Evolutionary conservation across 1,284 basidiomycete genomes (phyloP), one percentile per base, ranked within the genome.

Genomic region (Cystobasidium slooffiae): DNA sequence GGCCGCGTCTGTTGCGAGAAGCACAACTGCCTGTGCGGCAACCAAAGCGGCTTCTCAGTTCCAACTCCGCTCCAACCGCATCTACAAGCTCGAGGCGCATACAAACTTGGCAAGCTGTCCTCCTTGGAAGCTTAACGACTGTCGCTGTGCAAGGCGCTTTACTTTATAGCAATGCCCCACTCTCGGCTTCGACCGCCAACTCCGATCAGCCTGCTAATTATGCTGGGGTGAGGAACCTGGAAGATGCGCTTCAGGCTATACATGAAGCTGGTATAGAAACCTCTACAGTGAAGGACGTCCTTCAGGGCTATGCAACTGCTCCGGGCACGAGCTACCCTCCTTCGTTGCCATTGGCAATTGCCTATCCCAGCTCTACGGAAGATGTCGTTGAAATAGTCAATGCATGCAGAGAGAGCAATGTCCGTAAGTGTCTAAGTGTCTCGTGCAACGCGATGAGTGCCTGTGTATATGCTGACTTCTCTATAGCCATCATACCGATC

Each of bases 331-430:
- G 56, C 37, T 73, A 65, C 43, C 77, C 79, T 12, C 75, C 72
- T 12, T 78, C 77, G 1, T 53, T 79, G 31, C 79, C 79, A 1
- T 77, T 78, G 24, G 79, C 76, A 0, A 70, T 80, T 1, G 46
- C 78, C 10, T 79, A 79, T 64, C 79, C 79, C 3, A 53, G 69
- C 1, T 77, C 79, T 61, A 91, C 90, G 0, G 87, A 89, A 77
- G 90, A 91, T 76, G 90, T 91, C 6, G 88, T 89, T 16, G 84
- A 85, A 75, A 86, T 90, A 52, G 88, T 91, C 76, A 87, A 88
- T 39, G 70, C 70, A 7, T 73, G 70, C 31, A 44, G 70, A 39
- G 62, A 43, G 8, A 65, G 24, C 52, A 53, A 49, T 53, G 63
- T 73, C 53, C 63, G 70, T 73, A 31, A 56, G 70, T 73, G 9